Percentiles rank a stretch among this genome's conserved stretches.
Evolutionary conservation across 2,329 filamentous ascomycete species (phyloP).

Genomic region (Diaporthe velutina): DNA sequence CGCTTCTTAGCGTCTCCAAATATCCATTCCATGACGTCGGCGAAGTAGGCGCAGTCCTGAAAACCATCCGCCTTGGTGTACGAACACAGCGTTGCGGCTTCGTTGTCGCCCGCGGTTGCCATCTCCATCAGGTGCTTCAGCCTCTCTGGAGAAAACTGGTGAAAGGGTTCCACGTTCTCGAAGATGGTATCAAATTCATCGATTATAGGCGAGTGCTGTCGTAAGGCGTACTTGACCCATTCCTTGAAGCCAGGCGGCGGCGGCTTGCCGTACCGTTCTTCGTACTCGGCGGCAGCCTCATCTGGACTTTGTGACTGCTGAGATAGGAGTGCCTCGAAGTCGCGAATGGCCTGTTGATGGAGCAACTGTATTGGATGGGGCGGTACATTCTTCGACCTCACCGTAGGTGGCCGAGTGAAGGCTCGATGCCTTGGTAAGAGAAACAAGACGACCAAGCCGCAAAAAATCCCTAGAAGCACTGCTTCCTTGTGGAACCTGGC

Average conservation of each 20-base stretch:
- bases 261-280: slow-evolving; percentile 54
- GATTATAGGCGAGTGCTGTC: slow-evolving; percentile 58
- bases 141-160: slow-evolving; percentile 52
- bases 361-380: slow-evolving; percentile 55
- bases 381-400: not conserved
- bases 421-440: not conserved
- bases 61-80: slow-evolving; percentile 50
- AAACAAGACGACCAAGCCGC: not conserved
- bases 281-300: slow-evolving; percentile 57
- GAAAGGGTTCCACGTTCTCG: slow-evolving; percentile 55
- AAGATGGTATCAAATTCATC: slow-evolving; percentile 63
- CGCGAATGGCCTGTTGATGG: slow-evolving; percentile 43
- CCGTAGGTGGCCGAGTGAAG: not conserved
- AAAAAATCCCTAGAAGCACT: not conserved
- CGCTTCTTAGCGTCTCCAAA: slow-evolving; percentile 43
- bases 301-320: slow-evolving; percentile 54
- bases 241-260: slow-evolving; percentile 61
- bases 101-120: slow-evolving; percentile 43
- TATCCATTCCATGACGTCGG: slow-evolving; percentile 49
- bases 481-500: slow-evolving; percentile 7
- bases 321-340: slow-evolving; percentile 49
- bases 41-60: slow-evolving; percentile 50
- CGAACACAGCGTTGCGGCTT: slow-evolving; percentile 55
- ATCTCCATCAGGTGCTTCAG: slow-evolving; percentile 47
- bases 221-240: slow-evolving; percentile 59